These are phyloP conservation scores for Papiliotrema terrestris DNA, from an alignment of 1,284 basidiomycete species.

Conservation along the genomic window DNA sequence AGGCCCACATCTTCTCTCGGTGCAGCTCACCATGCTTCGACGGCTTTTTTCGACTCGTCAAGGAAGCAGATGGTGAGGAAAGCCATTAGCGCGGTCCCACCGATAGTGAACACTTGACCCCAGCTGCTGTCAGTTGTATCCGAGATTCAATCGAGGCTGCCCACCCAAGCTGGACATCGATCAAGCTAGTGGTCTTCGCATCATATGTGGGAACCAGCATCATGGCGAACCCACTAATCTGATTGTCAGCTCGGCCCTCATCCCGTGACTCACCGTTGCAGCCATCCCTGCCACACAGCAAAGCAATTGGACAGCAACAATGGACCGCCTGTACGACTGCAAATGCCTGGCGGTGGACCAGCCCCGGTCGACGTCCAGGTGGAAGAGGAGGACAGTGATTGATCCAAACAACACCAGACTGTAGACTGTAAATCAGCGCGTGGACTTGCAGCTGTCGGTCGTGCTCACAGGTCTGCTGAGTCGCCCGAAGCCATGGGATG, in stretches of 20 bases:
- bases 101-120: neutral
- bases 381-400: neutral
- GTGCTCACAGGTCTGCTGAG: neutral
- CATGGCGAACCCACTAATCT: neutral
- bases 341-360: neutral
- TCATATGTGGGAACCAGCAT: neutral
- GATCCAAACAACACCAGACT: neutral
- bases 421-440: neutral
- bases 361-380: neutral
- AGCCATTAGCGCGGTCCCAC: neutral
- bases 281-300: neutral
- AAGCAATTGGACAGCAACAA: neutral
- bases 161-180: neutral
- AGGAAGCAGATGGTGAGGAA: neutral
- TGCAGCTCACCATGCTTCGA: neutral
- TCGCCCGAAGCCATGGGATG: neutral
- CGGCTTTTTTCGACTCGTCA: neutral
- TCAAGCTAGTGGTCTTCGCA: neutral
- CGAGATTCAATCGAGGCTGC: neutral
- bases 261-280: neutral
- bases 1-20: neutral
- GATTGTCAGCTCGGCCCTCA: neutral
- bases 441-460: neutral
- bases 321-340: neutral
- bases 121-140: neutral